phyloP scores from a whole-genome alignment of 2,329 filamentous ascomycete species.

The Fusarium palustre region DNA sequence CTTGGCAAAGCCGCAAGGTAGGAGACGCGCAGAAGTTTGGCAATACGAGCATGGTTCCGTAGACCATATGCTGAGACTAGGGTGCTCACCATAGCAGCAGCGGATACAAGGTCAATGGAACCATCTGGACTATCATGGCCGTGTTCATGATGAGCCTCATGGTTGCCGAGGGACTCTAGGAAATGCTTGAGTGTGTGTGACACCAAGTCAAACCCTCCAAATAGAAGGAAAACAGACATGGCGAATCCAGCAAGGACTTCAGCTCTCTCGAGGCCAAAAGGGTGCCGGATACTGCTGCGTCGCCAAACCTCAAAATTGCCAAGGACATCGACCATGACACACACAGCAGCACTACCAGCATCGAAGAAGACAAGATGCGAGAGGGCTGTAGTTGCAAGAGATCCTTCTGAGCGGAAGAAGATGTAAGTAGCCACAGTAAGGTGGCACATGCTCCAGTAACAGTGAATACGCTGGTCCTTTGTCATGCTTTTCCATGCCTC shows the following conservation, averaged over 20 bases:
- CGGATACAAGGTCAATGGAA: conserved; percentile 82
- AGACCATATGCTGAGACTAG: conserved; percentile 87
- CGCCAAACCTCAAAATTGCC: conserved; percentile 99
- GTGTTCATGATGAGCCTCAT: conserved; percentile 79
- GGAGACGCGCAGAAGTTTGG: conserved; percentile 87
- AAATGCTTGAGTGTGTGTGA: conserved; percentile 94
- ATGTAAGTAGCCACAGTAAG: conserved; percentile 85
- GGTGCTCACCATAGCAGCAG: conserved; percentile 85
- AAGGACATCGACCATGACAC: conserved; percentile 91
- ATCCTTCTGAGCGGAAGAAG: conserved; percentile 86
- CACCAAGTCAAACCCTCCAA: conserved; percentile 95
- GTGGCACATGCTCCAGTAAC: conserved; percentile 93
- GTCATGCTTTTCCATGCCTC: conserved; percentile 94
- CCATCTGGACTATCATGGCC: conserved; percentile 74
- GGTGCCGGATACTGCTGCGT: conserved; percentile 89
- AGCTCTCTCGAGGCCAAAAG: conserved; percentile 90
- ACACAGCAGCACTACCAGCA: conserved; percentile 89
- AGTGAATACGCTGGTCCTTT: conserved; percentile 81
- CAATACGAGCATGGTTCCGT: conserved; percentile 91
- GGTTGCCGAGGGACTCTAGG: conserved; percentile 72
- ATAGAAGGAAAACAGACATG: conserved; percentile 95
- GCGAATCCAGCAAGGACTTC: conserved; percentile 96
- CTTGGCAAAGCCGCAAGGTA: conserved; percentile 85
- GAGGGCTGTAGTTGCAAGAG: conserved; percentile 89
- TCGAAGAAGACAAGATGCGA: conserved; percentile 97